Evolutionary conservation across 352 stramenopile genomes (phyloP).

Genomic region (Thalassiosira mediterranea): DNA sequence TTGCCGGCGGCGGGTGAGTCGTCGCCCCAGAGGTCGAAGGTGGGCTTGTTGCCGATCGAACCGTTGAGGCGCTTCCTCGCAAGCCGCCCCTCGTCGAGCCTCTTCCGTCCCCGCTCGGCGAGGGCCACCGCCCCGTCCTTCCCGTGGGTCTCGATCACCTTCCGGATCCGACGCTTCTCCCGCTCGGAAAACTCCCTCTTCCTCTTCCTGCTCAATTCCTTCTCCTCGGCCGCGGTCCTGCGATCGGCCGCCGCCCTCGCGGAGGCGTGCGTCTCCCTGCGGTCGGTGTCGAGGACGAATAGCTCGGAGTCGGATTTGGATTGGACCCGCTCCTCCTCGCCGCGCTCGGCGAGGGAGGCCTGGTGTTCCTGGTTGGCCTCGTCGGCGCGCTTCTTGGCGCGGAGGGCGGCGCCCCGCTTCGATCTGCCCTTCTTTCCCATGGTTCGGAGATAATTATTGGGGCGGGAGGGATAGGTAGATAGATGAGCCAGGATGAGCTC

Average conservation of each 20-base stretch:
- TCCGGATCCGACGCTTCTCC: constrained; percentile 63
- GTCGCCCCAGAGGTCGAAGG: constrained; percentile 78
- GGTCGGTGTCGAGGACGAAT: constrained; percentile 75
- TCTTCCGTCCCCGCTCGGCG: constrained; percentile 23
- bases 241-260: neutral
- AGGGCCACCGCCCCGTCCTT: constrained; percentile 32
- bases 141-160: constrained; percentile 57
- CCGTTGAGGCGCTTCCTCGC: constrained; percentile 30
- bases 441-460: constrained; percentile 44
- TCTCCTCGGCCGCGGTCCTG: constrained; percentile 14
- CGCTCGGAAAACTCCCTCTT: constrained; percentile 55
- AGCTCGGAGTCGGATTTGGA: constrained; percentile 69
- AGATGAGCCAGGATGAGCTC: too few relatives aligned
- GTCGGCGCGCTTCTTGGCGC: constrained; percentile 62
- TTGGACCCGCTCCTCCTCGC: constrained; percentile 42
- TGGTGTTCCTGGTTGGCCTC: constrained; percentile 47
- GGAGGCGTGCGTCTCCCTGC: constrained; percentile 10
- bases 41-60: constrained; percentile 32
- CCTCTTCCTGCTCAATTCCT: constrained; percentile 38
- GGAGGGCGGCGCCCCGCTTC: constrained; percentile 57
- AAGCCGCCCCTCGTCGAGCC: constrained; percentile 21
- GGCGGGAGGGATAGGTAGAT: too few relatives aligned
- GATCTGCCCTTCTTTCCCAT: constrained; percentile 59
- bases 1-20: constrained; percentile 14
- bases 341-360: constrained; percentile 45